phyloP scores from a whole-genome alignment of 139 green algal species.

The Desmodesmus armatus region DNA sequence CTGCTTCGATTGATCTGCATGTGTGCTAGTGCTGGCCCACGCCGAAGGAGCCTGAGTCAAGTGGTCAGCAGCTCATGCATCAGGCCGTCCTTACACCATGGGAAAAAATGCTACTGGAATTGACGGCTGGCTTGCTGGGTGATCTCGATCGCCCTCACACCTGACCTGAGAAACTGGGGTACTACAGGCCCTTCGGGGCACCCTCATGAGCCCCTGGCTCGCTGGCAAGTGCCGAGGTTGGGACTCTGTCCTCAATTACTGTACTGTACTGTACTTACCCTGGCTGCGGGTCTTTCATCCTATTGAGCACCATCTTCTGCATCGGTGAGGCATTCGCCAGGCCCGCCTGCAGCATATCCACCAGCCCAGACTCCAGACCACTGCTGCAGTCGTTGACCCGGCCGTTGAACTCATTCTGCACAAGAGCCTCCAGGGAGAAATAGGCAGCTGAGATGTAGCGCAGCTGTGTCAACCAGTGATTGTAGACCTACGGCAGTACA shows the following conservation, averaged over 20 bases:
- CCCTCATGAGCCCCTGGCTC: too few relatives aligned
- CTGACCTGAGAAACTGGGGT: too few relatives aligned
- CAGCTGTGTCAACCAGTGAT: slow-evolving; percentile 39
- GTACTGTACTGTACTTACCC: too few relatives aligned
- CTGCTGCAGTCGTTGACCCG: slow-evolving; percentile 18
- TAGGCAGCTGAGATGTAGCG: slow-evolving; percentile 33
- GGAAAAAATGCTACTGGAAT: too few relatives aligned
- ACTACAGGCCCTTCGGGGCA: too few relatives aligned
- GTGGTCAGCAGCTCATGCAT: background rate
- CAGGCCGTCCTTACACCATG: background rate
- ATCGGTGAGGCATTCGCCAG: background rate
- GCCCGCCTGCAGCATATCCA: background rate
- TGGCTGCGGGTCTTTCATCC: background rate
- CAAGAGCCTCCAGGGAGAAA: slow-evolving; percentile 38
- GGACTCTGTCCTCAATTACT: too few relatives aligned
- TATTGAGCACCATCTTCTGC: background rate
- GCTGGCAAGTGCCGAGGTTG: too few relatives aligned
- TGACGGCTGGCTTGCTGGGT: too few relatives aligned
- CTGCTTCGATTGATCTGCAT: background rate
- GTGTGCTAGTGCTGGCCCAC: background rate
- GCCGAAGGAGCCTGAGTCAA: background rate
- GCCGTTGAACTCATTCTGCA: slow-evolving; percentile 34
- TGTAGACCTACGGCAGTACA: too few relatives aligned
- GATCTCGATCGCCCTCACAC: too few relatives aligned
- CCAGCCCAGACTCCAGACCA: background rate